These are phyloP conservation scores for Exophiala spinifera DNA, from an alignment of 2,329 filamentous ascomycete genomes.

Conservation along the genomic window DNA sequence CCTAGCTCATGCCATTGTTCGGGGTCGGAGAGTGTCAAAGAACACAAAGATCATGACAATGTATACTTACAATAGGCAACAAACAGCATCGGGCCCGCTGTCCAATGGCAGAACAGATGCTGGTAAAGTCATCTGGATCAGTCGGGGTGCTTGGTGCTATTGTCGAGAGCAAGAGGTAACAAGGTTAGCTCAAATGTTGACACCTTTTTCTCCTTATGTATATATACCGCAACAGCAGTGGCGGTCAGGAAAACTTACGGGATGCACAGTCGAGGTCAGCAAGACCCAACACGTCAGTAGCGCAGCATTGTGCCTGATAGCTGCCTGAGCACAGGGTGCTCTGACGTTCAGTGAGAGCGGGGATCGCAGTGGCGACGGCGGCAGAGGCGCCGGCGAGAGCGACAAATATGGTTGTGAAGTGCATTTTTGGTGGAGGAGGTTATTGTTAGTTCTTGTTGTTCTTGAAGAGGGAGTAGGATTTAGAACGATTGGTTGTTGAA, in stretches of 20 bases:
- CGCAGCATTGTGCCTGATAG: slow-evolving; percentile 55
- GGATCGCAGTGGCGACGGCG: slow-evolving; percentile 26
- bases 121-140: slow-evolving; percentile 44
- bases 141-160: slow-evolving; percentile 33
- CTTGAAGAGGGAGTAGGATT: too few relatives aligned
- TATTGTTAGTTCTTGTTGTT: too few relatives aligned
- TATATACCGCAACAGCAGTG: background rate
- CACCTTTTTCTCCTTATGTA: too few relatives aligned
- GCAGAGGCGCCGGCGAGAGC: slow-evolving; percentile 19
- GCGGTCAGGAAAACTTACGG: slow-evolving; percentile 49
- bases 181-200: too few relatives aligned
- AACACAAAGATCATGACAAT: too few relatives aligned
- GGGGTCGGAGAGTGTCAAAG: too few relatives aligned
- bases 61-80: slow-evolving; percentile 44
- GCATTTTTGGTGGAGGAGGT: slow-evolving; percentile 14
- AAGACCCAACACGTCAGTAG: slow-evolving; percentile 59
- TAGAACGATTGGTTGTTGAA: background rate
- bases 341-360: slow-evolving; percentile 17
- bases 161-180: too few relatives aligned
- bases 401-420: slow-evolving; percentile 24
- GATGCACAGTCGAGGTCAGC: slow-evolving; percentile 56
- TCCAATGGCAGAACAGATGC: slow-evolving; percentile 48
- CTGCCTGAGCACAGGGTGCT: slow-evolving; percentile 20
- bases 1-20: too few relatives aligned
- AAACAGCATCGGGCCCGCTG: slow-evolving; percentile 59